Conservation (phyloP, 1,284 basidiomycete genomes). For the Rhodotorula sp. region DNA sequence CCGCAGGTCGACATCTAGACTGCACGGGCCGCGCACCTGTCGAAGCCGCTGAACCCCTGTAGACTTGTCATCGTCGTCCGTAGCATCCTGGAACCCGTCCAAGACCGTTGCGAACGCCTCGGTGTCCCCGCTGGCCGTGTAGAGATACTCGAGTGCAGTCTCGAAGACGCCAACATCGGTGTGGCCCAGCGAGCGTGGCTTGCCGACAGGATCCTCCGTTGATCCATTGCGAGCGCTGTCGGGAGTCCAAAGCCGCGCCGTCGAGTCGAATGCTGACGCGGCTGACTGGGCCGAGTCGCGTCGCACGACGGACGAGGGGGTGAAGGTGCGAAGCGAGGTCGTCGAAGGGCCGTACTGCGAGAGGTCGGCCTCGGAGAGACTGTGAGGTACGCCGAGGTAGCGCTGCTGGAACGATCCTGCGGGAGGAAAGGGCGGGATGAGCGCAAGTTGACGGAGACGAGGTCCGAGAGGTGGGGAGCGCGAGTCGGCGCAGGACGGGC, state of each 20-base stretch:
- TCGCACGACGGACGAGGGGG: background rate
- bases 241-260: too few species aligned
- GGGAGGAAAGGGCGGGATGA: background rate
- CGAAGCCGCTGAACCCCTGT: conserved; percentile 25
- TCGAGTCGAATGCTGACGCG: background rate
- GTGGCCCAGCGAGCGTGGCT: conserved; percentile 55
- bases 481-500: background rate
- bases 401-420: conserved; percentile 40
- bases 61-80: conserved; percentile 43
- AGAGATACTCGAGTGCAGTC: conserved; percentile 79
- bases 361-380: conserved; percentile 14
- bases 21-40: conserved; percentile 14
- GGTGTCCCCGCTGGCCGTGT: conserved; percentile 75
- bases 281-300: background rate
- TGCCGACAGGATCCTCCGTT: too few species aligned
- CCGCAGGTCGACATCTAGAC: background rate
- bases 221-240: too few species aligned
- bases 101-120: conserved; percentile 87
- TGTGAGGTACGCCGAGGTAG: conserved; percentile 30
- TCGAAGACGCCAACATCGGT: conserved; percentile 42
- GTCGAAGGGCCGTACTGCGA: conserved; percentile 20
- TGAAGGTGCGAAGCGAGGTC: conserved; percentile 18
- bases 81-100: conserved; percentile 61
- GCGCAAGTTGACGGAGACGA: background rate
- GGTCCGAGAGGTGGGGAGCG: conserved; percentile 7